These are phyloP conservation scores for Stenocarpella maydis DNA, from an alignment of 2,329 filamentous ascomycete species.

Conservation along the genomic window DNA sequence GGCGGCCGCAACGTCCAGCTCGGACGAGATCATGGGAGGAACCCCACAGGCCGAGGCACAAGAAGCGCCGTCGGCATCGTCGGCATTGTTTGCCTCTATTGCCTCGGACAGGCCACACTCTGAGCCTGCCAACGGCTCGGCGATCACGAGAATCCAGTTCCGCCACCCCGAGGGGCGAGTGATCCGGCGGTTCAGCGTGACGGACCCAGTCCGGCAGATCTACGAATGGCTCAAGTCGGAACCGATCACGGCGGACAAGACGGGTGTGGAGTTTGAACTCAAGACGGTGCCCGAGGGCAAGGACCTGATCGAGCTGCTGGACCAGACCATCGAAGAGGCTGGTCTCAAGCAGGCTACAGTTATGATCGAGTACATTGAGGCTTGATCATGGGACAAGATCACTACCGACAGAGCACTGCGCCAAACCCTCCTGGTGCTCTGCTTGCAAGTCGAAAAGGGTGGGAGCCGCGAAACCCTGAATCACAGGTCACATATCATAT, in stretches of 20 bases:
- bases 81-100: conserved; percentile 72
- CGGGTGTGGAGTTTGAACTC: conserved; percentile 83
- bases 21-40: conserved; percentile 48
- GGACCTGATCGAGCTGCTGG: conserved; percentile 80
- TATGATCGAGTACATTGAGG: conserved; percentile 78
- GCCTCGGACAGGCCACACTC: conserved; percentile 75
- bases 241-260: conserved; percentile 77
- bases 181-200: conserved; percentile 82
- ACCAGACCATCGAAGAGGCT: conserved; percentile 78
- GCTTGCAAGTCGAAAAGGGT: not conserved
- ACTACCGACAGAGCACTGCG: not conserved
- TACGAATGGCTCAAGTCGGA: conserved; percentile 97
- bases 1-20: conserved; percentile 42
- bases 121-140: conserved; percentile 77
- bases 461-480: not conserved
- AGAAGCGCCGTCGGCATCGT: conserved; percentile 40
- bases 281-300: conserved; percentile 80
- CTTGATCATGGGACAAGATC: not conserved
- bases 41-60: conserved; percentile 42
- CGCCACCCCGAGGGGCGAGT: conserved; percentile 84
- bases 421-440: not conserved
- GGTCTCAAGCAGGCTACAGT: conserved; percentile 92
- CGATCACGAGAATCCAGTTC: conserved; percentile 91
- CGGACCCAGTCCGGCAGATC: conserved; percentile 81
- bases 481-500: conserved; percentile 7